Base-by-base conservation (phyloP, 2,329 filamentous ascomycete genomes). In the Aspergillus ibericus region DNA sequence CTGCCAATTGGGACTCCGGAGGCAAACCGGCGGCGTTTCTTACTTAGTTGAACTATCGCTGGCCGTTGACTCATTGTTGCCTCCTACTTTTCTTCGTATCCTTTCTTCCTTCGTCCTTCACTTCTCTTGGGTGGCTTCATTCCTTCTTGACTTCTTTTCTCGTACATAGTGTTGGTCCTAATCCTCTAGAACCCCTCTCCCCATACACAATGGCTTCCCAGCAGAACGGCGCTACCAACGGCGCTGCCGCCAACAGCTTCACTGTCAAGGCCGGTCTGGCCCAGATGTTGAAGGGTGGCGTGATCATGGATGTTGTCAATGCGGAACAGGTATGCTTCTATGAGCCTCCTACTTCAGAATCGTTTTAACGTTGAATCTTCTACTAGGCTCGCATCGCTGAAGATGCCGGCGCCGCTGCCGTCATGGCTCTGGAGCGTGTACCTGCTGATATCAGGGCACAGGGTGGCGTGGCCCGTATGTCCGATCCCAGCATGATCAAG, bases 281-380 rank as follows among this genome's bases (percentile, higher is more conserved):
- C 22, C 90, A 96, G 78, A 99, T 99, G 95, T 83, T 98, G 79
- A 97, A 98, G 84, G 95, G 95, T 75, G 95, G 95, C 71, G 95
- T 99, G 66, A 99, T 99, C 79, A 99, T 99, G 95, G 95, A 99
- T 78, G 95, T 98, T 59, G 92, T 96, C 63, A 91, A 93, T 76
- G 91, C 92, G 25, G 90, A 91, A 73, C 93, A 91, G 81, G 87
- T 87, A 75, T 57, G 69, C 3, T 20, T 38, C 22, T 12, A 10
- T 15, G 10, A 13, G 29, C 18, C n/a, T 44, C 38, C 13, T 51
- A 29, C 16, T 22, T 20, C 29, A 18, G 15, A 42, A 5, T 46
- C 8, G 36, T 51, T 44, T 15, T 34, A 42, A 58, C 18, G 52
- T 16, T 27, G 34, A n/a, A 38, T 16, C 56, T 4, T 35, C 9